phyloP scores from a whole-genome alignment of 2,329 filamentous ascomycete genomes.

The Sphaerostilbella broomeana region DNA sequence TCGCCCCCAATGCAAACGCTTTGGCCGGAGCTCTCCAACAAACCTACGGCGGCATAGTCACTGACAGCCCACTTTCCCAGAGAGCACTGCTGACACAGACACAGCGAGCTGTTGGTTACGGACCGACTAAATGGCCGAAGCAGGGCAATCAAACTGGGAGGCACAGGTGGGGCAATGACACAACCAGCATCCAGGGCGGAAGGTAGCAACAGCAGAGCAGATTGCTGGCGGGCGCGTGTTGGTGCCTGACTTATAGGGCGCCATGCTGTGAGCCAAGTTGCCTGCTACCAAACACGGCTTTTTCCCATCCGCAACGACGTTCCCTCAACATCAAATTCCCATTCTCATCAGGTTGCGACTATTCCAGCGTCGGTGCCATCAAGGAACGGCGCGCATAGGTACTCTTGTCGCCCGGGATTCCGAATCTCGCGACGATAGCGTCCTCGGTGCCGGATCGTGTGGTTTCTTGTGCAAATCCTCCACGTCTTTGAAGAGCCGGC shows the following conservation, averaged over 20 bases:
- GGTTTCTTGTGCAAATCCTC: conserved; percentile 4
- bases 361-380: conserved; percentile 19
- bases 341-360: conserved; percentile 19
- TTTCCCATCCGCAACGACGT: conserved; percentile 24
- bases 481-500: conserved; percentile 1
- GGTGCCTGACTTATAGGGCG: conserved; percentile 29
- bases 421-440: conserved; percentile 14
- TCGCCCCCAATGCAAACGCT: conserved; percentile 3
- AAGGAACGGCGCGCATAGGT: conserved; percentile 20
- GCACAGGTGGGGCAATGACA: conserved; percentile 9
- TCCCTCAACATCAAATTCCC: conserved; percentile 24
- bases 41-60: conserved; percentile 4
- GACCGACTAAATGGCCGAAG: conserved; percentile 17
- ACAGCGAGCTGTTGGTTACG: conserved; percentile 12
- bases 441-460: conserved; percentile 11
- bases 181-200: not conserved
- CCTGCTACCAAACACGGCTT: conserved; percentile 23
- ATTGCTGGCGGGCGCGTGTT: conserved; percentile 15
- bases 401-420: conserved; percentile 15
- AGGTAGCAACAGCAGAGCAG: too few relatives aligned
- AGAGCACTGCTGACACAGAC: not conserved
- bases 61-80: not conserved
- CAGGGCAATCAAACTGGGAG: not conserved
- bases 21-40: conserved; percentile 8
- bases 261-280: conserved; percentile 13